Evolutionary conservation across 305 asterid genomes (phyloP).

Genomic region (Fraxinus greggii): DNA sequence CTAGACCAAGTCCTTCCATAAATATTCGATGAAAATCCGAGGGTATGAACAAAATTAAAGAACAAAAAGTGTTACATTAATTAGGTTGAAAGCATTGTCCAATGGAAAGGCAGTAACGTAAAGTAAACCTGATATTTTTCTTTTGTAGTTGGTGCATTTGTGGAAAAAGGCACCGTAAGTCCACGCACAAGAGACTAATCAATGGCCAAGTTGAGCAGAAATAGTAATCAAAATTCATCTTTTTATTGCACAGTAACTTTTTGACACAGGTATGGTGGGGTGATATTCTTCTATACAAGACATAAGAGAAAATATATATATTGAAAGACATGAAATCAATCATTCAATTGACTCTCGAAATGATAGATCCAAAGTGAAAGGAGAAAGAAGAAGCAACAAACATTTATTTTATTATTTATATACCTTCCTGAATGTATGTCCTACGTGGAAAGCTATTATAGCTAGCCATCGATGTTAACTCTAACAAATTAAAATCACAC

Average conservation of each 20-base stretch:
- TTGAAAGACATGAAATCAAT: constrained; percentile 50
- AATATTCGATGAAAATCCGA: neutral
- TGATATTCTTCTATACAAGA: constrained; percentile 24
- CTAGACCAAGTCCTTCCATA: neutral
- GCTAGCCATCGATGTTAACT: neutral
- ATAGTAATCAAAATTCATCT: constrained; percentile 36
- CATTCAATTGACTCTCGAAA: constrained; percentile 47
- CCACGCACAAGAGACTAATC: constrained; percentile 20
- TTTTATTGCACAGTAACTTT: constrained; percentile 29
- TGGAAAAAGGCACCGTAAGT: neutral
- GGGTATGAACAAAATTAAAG: neutral
- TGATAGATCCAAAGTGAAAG: constrained; percentile 55
- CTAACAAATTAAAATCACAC: neutral
- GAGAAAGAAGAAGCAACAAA: constrained; percentile 34
- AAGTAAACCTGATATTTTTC: constrained; percentile 1
- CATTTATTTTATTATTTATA: neutral
- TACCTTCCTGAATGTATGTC: neutral
- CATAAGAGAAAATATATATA: neutral
- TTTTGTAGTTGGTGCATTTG: neutral
- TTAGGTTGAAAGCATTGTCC: neutral
- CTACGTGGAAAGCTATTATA: neutral
- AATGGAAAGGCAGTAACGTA: neutral
- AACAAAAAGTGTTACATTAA: neutral
- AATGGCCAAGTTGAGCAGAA: constrained; percentile 28
- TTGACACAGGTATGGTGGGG: constrained; percentile 23